These are phyloP conservation scores for Casuarina equisetifolia DNA, from an alignment of 306 rosid species.

Conservation along the genomic window DNA sequence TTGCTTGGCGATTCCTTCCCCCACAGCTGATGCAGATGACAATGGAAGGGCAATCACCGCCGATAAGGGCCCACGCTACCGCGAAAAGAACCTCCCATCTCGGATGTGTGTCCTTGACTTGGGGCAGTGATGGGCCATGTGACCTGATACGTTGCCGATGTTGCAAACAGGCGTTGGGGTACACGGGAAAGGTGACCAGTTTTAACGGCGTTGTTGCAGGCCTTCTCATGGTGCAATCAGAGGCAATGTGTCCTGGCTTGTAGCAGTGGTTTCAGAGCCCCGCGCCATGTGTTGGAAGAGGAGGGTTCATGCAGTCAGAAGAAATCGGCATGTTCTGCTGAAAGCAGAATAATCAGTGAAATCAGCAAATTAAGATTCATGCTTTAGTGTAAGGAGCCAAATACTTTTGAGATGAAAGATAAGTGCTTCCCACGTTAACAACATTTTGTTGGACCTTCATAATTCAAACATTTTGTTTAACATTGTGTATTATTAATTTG, in stretches of 20 bases:
- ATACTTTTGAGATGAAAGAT: not conserved
- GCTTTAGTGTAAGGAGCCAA: not conserved
- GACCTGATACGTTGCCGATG: conserved; percentile 33
- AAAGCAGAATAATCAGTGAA: not conserved
- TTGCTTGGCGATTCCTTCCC: conserved; percentile 28
- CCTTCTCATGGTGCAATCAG: conserved; percentile 18
- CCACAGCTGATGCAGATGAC: conserved; percentile 31
- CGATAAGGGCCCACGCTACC: conserved; percentile 17
- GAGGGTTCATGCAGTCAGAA: conserved; percentile 11
- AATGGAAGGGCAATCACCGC: conserved; percentile 19
- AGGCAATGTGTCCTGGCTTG: conserved; percentile 33
- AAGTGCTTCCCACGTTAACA: not conserved
- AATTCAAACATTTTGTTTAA: not conserved
- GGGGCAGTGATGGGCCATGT: conserved; percentile 17
- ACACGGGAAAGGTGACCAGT: conserved; percentile 32
- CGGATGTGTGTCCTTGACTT: conserved; percentile 9
- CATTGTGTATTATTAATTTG: too few relatives aligned
- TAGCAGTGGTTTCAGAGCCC: conserved; percentile 33
- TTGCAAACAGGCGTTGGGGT: conserved; percentile 27
- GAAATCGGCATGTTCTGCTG: not conserved
- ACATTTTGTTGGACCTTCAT: not conserved
- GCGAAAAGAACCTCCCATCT: conserved; percentile 9
- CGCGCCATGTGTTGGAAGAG: conserved; percentile 12
- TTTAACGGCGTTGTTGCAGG: conserved; percentile 22
- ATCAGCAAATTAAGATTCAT: not conserved